Evolutionary conservation across 176 grass and related monocot species (phyloP).

Genomic region (Echinochloa phyllopogon): DNA sequence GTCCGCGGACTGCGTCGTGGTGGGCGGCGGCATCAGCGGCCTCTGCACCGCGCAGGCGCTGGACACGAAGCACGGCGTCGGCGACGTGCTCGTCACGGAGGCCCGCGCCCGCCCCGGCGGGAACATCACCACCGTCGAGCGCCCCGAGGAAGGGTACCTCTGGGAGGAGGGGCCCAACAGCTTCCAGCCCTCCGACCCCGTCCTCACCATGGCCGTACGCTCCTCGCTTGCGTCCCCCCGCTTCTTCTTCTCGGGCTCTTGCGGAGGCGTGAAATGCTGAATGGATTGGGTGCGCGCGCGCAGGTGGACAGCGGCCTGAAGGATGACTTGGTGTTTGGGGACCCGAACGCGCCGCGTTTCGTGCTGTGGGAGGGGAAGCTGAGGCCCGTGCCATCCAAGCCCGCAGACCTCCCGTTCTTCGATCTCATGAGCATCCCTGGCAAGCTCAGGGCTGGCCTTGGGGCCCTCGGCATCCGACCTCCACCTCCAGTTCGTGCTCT

Average conservation of each 20-base stretch:
- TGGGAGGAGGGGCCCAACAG: conserved; percentile 98
- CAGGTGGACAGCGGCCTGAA: conserved; percentile 87
- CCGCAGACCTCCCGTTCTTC: conserved; percentile 78
- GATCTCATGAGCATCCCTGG: conserved; percentile 84
- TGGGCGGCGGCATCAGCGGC: conserved; percentile 87
- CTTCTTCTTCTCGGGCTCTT: not conserved
- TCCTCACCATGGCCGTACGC: conserved; percentile 78
- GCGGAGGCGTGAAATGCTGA: not conserved
- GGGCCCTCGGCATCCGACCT: conserved; percentile 80
- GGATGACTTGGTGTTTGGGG: conserved; percentile 92
- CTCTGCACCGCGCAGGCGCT: conserved; percentile 91
- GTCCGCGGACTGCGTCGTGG: conserved; percentile 79
- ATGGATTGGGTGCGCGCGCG: not conserved
- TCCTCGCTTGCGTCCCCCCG: not conserved
- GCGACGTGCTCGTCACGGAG: conserved; percentile 78
- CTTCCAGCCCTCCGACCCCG: conserved; percentile 90
- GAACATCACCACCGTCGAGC: conserved; percentile 87
- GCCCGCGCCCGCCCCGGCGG: conserved; percentile 71
- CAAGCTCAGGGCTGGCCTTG: conserved; percentile 83
- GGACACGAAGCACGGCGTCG: conserved; percentile 56
- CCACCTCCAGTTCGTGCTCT: conserved; percentile 89
- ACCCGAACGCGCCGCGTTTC: conserved; percentile 83
- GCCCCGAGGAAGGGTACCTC: conserved; percentile 69
- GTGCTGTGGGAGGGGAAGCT: conserved; percentile 89
- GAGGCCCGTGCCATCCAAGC: conserved; percentile 82